Percentiles rank a stretch among this genome's conserved stretches.
phyloP scores from a whole-genome alignment of 2,329 filamentous ascomycete genomes.

The Fusarium sulawesiense region DNA sequence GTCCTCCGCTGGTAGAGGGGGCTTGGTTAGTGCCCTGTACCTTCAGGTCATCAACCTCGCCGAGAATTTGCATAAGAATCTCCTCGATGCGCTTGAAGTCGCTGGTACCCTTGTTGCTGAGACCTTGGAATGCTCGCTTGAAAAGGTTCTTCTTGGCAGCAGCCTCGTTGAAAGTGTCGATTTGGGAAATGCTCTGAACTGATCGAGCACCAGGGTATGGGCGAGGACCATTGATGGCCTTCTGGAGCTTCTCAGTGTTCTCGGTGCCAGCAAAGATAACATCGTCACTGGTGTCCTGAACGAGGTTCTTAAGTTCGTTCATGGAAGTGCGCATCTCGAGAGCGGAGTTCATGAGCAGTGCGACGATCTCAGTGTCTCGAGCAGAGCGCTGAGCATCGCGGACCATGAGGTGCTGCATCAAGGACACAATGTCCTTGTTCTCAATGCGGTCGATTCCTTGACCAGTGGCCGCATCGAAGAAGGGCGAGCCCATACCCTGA shows the following conservation, averaged over 20 bases:
- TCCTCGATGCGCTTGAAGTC: constrained; percentile 90
- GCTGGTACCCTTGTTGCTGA: constrained; percentile 87
- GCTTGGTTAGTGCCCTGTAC: constrained; percentile 63
- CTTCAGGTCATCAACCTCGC: constrained; percentile 88
- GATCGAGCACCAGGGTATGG: constrained; percentile 80
- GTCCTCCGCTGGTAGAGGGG: constrained; percentile 58
- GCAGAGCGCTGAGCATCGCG: constrained; percentile 96
- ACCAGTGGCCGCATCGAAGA: constrained; percentile 91
- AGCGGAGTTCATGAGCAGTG: constrained; percentile 91
- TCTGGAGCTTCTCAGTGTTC: constrained; percentile 87
- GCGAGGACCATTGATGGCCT: constrained; percentile 84
- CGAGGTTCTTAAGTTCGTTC: constrained; percentile 92
- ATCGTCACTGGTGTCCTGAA: constrained; percentile 85
- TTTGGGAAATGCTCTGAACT: constrained; percentile 66
- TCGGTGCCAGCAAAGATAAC: constrained; percentile 88
- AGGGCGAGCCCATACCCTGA: constrained; percentile 87
- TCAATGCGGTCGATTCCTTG: constrained; percentile 91
- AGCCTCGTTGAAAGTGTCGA: constrained; percentile 65
- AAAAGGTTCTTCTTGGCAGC: constrained; percentile 92
- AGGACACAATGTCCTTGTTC: constrained; percentile 93
- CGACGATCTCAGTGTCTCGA: constrained; percentile 94
- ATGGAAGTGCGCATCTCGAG: constrained; percentile 98
- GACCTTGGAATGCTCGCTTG: constrained; percentile 88
- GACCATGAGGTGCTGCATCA: constrained; percentile 99
- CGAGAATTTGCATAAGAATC: constrained; percentile 91